Evolutionary conservation across 2,329 filamentous ascomycete species (phyloP).

Genomic region (Xylaria sp.): DNA sequence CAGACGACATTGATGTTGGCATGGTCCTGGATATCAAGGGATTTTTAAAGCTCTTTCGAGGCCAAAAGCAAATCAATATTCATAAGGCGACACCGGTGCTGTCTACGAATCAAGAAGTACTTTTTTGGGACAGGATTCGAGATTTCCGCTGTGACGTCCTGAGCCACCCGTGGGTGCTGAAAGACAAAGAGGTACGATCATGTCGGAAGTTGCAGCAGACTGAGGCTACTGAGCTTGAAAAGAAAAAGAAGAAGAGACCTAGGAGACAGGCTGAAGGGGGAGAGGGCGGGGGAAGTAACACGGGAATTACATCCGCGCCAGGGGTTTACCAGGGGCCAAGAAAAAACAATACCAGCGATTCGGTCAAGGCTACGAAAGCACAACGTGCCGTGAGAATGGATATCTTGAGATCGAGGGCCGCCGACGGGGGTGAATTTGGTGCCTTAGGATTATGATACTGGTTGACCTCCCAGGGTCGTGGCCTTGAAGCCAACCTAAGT

Average conservation of each 20-base stretch:
- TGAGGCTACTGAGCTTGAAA: slow-evolving; percentile 40
- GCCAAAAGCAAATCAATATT: slow-evolving; percentile 62
- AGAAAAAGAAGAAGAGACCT: slow-evolving; percentile 37
- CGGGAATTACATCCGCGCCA: not conserved
- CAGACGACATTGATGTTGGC: slow-evolving; percentile 58
- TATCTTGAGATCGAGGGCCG: slow-evolving; percentile 26
- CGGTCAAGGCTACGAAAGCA: slow-evolving; percentile 32
- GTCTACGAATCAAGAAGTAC: slow-evolving; percentile 66
- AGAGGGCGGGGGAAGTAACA: not conserved
- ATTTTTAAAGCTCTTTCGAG: slow-evolving; percentile 58
- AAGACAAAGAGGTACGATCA: slow-evolving; percentile 58
- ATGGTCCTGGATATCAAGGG: slow-evolving; percentile 68
- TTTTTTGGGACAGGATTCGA: slow-evolving; percentile 66
- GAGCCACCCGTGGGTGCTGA: slow-evolving; percentile 64
- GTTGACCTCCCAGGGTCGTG: not conserved
- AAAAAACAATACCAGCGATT: slow-evolving; percentile 16
- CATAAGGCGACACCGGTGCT: slow-evolving; percentile 60
- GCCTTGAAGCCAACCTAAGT: not conserved
- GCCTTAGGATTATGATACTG: slow-evolving; percentile 49
- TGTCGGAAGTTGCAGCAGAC: slow-evolving; percentile 61
- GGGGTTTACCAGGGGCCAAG: slow-evolving; percentile 7
- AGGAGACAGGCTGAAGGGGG: slow-evolving; percentile 22
- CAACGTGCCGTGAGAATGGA: slow-evolving; percentile 38
- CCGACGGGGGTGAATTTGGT: slow-evolving; percentile 47
- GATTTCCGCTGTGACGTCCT: slow-evolving; percentile 63